Conservation (phyloP, 78 protist species). For the Cavenderia fasciculata region DNA sequence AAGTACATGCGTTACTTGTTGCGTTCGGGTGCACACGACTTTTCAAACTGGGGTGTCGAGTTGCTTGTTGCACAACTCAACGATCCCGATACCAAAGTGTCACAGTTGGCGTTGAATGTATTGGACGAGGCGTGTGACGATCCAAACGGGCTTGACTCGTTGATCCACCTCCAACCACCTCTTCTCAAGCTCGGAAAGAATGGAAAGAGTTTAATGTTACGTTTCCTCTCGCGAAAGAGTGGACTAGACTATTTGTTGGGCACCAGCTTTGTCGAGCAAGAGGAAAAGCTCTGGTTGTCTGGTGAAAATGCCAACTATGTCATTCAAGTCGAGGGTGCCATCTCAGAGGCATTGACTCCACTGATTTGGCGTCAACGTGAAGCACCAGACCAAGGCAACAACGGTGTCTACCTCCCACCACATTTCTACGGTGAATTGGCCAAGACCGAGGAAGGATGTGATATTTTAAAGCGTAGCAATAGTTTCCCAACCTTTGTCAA, state of each 20-base stretch:
- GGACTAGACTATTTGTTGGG: slow-evolving; percentile 40
- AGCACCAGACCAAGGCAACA: slow-evolving; percentile 33
- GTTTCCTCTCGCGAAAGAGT: slow-evolving; percentile 45
- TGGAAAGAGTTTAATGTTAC: slow-evolving; percentile 47
- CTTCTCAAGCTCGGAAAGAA: slow-evolving; percentile 36
- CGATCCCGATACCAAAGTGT: slow-evolving; percentile 43
- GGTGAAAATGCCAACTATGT: slow-evolving; percentile 53
- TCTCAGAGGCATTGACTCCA: slow-evolving; percentile 46
- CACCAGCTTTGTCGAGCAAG: slow-evolving; percentile 48
- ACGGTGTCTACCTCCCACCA: slow-evolving; percentile 76
- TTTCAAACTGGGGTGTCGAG: slow-evolving; percentile 69
- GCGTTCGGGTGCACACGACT: slow-evolving; percentile 61
- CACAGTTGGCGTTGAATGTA: slow-evolving; percentile 37
- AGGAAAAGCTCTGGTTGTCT: slow-evolving; percentile 38
- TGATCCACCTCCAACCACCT: slow-evolving; percentile 39
- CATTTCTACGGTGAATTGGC: slow-evolving; percentile 81
- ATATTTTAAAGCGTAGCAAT: slow-evolving; percentile 4
- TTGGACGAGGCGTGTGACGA: slow-evolving; percentile 79
- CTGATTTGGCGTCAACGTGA: slow-evolving; percentile 32
- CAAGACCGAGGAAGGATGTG: slow-evolving; percentile 73
- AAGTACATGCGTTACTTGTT: slow-evolving; percentile 51
- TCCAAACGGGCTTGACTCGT: slow-evolving; percentile 19
- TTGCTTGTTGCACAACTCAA: slow-evolving; percentile 60
- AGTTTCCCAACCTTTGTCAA: slow-evolving; percentile 3
- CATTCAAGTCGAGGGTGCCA: slow-evolving; percentile 21